Base-by-base conservation (phyloP, 768 basidiomycete genomes). In the Kwoniella sp. region DNA sequence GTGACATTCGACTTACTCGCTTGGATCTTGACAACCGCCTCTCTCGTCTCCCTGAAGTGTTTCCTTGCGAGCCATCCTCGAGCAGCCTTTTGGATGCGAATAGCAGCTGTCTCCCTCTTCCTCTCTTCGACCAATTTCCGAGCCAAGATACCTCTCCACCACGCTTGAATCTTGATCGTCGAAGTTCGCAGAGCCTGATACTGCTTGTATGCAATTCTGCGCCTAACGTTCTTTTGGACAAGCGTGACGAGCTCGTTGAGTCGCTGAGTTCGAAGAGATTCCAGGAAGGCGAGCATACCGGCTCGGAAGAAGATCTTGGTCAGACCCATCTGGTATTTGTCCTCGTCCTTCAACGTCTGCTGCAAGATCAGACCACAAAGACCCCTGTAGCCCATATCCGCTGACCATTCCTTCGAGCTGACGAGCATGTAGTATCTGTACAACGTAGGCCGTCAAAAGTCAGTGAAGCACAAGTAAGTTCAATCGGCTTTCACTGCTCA, bases 251-350 rank as follows among this genome's bases (percentile, higher is more conserved):
- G 86, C 22, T 88, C 83, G 76, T 95, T 94, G 57, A 98, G 85
- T 63, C 90, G 85, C 64, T 90, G 88, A 7, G 92, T 88, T 44
- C 96, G 90, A 59, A 94, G 84, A 17, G 91, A 87, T 81, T 99
- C 96, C 49, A 99, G 84, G 6, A 90, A 90, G 26, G 96, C 95
- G 59, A 99, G 88, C 92, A 98, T 97, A 68, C 96, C 96, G 13
- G 96, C 94, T 64, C 96, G 87, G 85, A 99, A 98, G 83, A 99
- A 99, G 70, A 99, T 97, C 82, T 99, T 99, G 26, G 91, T 98
- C 27, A 93, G 85, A 71, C 96, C 96, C 74, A 88, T 88, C 81
- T 99, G 96, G 81, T 93, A 96, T 83, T 95, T 97, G 84, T 97
- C 94, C 7, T 88, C 85, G 68, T 98, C 96, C 37, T 88, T 88